These are phyloP conservation scores for Mycena rosella DNA, from an alignment of 768 basidiomycete species.

Conservation along the genomic window DNA sequence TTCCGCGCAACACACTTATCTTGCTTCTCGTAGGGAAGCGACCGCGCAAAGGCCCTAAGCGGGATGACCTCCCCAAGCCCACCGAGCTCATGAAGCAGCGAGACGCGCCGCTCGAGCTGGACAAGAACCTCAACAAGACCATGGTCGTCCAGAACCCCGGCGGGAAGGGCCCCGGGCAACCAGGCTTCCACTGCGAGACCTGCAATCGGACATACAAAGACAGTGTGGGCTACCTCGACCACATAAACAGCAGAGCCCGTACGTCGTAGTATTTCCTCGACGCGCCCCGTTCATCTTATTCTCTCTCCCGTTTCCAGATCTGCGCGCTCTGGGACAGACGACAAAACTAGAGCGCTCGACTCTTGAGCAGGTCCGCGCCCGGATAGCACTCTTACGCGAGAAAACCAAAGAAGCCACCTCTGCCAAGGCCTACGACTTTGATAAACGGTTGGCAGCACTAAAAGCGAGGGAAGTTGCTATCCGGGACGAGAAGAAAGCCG, in stretches of 20 bases:
- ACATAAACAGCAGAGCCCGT: slow-evolving; percentile 96
- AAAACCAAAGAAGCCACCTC: slow-evolving; percentile 85
- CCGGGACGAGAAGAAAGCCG: slow-evolving; percentile 81
- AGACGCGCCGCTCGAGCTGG: slow-evolving; percentile 86
- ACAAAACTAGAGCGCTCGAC: slow-evolving; percentile 93
- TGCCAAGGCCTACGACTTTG: slow-evolving; percentile 96
- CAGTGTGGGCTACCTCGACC: slow-evolving; percentile 93
- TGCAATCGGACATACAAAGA: slow-evolving; percentile 96
- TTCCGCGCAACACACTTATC: slow-evolving; percentile 13
- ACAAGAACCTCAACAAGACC: slow-evolving; percentile 95
- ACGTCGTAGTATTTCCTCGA: slow-evolving; percentile 52
- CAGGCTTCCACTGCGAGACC: slow-evolving; percentile 94
- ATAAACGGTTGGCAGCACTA: slow-evolving; percentile 87
- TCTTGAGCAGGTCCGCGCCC: slow-evolving; percentile 90
- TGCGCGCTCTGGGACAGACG: slow-evolving; percentile 94
- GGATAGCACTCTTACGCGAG: slow-evolving; percentile 89
- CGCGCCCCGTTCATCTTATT: neutral
- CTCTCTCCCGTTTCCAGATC: slow-evolving; percentile 64
- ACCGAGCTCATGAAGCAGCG: slow-evolving; percentile 94
- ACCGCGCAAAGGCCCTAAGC: slow-evolving; percentile 71
- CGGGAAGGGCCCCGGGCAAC: slow-evolving; percentile 88
- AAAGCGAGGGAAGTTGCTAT: slow-evolving; percentile 76
- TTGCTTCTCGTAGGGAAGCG: slow-evolving; percentile 74
- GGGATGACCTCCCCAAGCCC: slow-evolving; percentile 90
- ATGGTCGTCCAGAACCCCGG: slow-evolving; percentile 92